Percentiles rank a stretch among this genome's conserved stretches.
phyloP scores from a whole-genome alignment of 768 basidiomycete genomes.

The Daedaleopsis nitida region DNA sequence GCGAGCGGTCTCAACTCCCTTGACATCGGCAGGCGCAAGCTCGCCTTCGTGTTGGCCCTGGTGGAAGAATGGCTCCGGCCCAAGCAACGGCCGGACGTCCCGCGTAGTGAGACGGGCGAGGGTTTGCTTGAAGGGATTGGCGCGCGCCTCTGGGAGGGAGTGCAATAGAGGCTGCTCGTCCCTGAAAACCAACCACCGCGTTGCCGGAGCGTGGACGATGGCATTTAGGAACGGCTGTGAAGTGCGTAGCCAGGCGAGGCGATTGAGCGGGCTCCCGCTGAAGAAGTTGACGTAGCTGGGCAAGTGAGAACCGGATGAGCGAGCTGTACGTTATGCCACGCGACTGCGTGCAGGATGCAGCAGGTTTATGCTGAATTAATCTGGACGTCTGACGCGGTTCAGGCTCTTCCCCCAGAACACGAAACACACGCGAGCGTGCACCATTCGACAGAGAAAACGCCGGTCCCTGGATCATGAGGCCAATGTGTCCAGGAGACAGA shows the following conservation, averaged over 20 bases:
- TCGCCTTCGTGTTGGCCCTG: slow-evolving; percentile 56
- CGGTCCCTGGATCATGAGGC: too few species aligned
- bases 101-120: slow-evolving; percentile 60
- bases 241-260: slow-evolving; percentile 78
- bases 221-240: slow-evolving; percentile 78
- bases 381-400: neutral
- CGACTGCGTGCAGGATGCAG: slow-evolving; percentile 7
- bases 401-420: neutral
- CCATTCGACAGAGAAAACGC: neutral
- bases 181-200: slow-evolving; percentile 82
- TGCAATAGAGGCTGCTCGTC: slow-evolving; percentile 65
- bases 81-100: slow-evolving; percentile 67
- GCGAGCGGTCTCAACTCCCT: slow-evolving; percentile 55
- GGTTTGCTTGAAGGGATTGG: slow-evolving; percentile 33
- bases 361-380: slow-evolving; percentile 11
- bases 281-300: slow-evolving; percentile 51
- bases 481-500: too few species aligned
- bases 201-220: slow-evolving; percentile 55
- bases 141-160: slow-evolving; percentile 12
- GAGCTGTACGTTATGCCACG: slow-evolving; percentile 9
- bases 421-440: neutral
- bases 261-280: slow-evolving; percentile 72
- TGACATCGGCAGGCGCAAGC: slow-evolving; percentile 25
- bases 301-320: slow-evolving; percentile 1
- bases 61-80: slow-evolving; percentile 67